phyloP scores from a whole-genome alignment of 805 yeast species.

The Ogataea henricii region DNA sequence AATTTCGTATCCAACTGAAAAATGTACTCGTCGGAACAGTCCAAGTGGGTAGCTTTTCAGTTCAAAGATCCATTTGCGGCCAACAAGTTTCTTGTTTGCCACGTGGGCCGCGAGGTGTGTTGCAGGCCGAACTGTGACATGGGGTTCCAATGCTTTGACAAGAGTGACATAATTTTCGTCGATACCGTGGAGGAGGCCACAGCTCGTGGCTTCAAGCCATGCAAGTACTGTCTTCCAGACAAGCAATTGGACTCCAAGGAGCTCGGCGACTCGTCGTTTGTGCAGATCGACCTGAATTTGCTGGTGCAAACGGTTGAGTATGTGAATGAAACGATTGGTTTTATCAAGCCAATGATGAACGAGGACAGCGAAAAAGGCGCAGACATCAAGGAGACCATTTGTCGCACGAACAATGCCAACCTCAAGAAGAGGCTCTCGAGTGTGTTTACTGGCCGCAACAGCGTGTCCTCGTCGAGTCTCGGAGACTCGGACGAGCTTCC shows the following conservation, averaged over 20 bases:
- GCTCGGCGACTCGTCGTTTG: slow-evolving; percentile 29
- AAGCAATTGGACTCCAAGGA: slow-evolving; percentile 21
- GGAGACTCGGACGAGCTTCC: slow-evolving; percentile 25
- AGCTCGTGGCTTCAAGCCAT: slow-evolving; percentile 48
- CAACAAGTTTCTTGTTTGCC: slow-evolving; percentile 55
- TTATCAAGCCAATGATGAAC: slow-evolving; percentile 51
- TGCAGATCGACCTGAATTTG: slow-evolving; percentile 47
- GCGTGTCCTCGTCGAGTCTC: slow-evolving; percentile 10
- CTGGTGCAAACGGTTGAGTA: slow-evolving; percentile 51
- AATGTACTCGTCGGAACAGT: slow-evolving; percentile 43
- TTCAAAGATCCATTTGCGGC: slow-evolving; percentile 68
- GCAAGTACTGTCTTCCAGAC: slow-evolving; percentile 58
- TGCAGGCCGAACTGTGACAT: slow-evolving; percentile 73
- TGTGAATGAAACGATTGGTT: slow-evolving; percentile 60
- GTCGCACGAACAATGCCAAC: slow-evolving; percentile 14
- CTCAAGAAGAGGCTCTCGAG: slow-evolving; percentile 25
- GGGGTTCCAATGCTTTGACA: slow-evolving; percentile 42
- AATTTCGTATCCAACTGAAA: not conserved
- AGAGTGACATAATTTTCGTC: slow-evolving; percentile 48
- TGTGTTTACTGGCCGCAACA: slow-evolving; percentile 25
- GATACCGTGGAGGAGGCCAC: slow-evolving; percentile 45
- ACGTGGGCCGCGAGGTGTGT: slow-evolving; percentile 42
- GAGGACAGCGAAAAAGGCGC: slow-evolving; percentile 45
- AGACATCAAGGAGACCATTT: slow-evolving; percentile 19
- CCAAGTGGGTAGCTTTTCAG: slow-evolving; percentile 65